Evolutionary conservation across 768 basidiomycete genomes (phyloP).

Genomic region (Lentinula aciculospora): DNA sequence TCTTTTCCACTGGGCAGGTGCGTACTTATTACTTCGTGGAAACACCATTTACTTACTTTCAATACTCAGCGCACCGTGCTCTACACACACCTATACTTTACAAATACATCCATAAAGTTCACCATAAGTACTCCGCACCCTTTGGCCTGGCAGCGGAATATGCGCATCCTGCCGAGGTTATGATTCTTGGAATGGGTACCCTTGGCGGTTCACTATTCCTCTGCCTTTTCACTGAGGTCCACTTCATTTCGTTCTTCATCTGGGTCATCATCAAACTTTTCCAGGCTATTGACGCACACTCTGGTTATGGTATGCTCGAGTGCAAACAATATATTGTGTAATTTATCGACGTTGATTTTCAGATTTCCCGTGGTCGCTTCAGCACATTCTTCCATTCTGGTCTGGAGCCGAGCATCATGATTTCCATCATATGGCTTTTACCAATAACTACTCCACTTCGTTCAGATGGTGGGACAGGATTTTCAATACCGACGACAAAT

Average conservation of each 20-base stretch:
- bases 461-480: constrained; percentile 92
- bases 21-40: not conserved
- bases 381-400: constrained; percentile 93
- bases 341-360: not conserved
- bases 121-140: constrained; percentile 96
- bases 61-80: constrained; percentile 70
- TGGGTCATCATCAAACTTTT: constrained; percentile 94
- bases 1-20: constrained; percentile 87
- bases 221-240: constrained; percentile 71
- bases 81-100: constrained; percentile 83
- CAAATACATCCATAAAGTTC: constrained; percentile 93
- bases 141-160: constrained; percentile 98
- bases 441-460: constrained; percentile 89
- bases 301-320: constrained; percentile 72
- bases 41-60: not conserved
- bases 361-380: constrained; percentile 98
- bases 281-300: constrained; percentile 97
- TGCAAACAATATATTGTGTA: not conserved
- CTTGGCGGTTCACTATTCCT: constrained; percentile 85
- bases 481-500: constrained; percentile 89
- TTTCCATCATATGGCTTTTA: constrained; percentile 97
- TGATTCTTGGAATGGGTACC: constrained; percentile 91
- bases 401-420: constrained; percentile 97
- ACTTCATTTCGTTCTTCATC: constrained; percentile 88
- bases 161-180: constrained; percentile 94